Evolutionary conservation across 768 basidiomycete species (phyloP), one percentile per base, ranked within the genome.

Genomic region (Russula griseocarnosa): DNA sequence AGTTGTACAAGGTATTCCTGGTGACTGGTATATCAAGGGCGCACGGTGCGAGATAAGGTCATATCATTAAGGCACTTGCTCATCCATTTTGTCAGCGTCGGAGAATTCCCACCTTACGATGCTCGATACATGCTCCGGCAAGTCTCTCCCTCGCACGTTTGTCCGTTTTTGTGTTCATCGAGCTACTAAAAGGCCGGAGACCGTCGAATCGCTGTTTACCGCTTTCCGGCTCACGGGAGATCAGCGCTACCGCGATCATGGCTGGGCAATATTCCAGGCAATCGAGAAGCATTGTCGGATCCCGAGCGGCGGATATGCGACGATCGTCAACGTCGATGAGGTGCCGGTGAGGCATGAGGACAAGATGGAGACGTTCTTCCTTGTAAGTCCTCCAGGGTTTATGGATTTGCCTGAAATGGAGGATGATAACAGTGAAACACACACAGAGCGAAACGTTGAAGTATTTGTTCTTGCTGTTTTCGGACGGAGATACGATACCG

Each of bases 281-380:
- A 96, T 98, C 61, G 84, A 94, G 70, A 83, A 83, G 72, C 86
- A 96, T 71, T 94, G 92, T 70, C 79, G 81, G 54, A 77, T 94
- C 24, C 76, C 80, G n/a, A 80, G 78, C 0, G 95, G 94, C 22
- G 95, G 94, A 10, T 98, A 90, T 70, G 89, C 90, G 20, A 84
- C 85, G 40, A 80, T 98, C 52, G 74, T 87, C 62, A 92, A 97
- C 71, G 95, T 98, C 11, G 92, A 96, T 73, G 80, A 84, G 65
- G 77, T 86, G 11, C 86, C 88, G 0, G 83, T 79, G 2, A 76
- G 78, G 70, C 78, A 82, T 62, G 87, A 92, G 66, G 93, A 98
- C 74, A 87, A 89, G 73, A 96, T 97, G 94, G 94, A 98, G 76
- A 94, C 94, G 14, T 97, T 95, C 77, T 83, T 94, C 75, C 79